phyloP scores from a whole-genome alignment of 495 filamentous ascomycete species.

The Talaromyces ruber region DNA sequence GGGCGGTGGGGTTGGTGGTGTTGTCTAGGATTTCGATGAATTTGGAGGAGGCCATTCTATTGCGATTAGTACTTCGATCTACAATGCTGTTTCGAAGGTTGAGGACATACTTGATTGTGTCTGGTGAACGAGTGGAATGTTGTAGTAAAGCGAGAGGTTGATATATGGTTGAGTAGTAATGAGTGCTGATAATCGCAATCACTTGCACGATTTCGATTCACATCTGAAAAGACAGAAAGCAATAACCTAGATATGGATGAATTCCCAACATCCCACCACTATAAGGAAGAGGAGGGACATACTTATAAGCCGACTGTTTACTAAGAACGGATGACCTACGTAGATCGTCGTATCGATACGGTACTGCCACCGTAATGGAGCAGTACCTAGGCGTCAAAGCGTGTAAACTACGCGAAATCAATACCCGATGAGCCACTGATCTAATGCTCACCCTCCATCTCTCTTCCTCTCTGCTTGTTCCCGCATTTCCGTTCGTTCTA shows the following conservation, averaged over 20 bases:
- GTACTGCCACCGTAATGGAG: background rate
- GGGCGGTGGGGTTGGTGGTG: slow-evolving; percentile 11
- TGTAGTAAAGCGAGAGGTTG: background rate
- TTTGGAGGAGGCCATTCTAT: slow-evolving; percentile 17
- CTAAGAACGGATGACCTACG: background rate
- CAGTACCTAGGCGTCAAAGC: background rate
- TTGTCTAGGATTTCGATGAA: slow-evolving; percentile 41
- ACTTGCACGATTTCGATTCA: background rate
- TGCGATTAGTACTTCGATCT: background rate
- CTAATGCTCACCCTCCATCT: background rate
- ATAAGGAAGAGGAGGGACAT: background rate
- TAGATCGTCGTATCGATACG: background rate
- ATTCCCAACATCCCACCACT: background rate
- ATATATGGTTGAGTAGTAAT: background rate
- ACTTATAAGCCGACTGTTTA: background rate
- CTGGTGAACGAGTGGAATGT: background rate
- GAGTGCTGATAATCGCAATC: background rate
- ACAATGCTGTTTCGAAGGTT: too few relatives aligned
- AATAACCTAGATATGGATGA: background rate
- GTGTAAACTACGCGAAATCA: background rate
- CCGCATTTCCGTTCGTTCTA: background rate
- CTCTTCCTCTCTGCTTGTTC: background rate
- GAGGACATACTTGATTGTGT: background rate
- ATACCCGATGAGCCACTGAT: background rate
- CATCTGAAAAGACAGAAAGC: background rate